Base-by-base conservation (phyloP, 1,139 yeast genomes). In the Zygosaccharomyces sapae region DNA sequence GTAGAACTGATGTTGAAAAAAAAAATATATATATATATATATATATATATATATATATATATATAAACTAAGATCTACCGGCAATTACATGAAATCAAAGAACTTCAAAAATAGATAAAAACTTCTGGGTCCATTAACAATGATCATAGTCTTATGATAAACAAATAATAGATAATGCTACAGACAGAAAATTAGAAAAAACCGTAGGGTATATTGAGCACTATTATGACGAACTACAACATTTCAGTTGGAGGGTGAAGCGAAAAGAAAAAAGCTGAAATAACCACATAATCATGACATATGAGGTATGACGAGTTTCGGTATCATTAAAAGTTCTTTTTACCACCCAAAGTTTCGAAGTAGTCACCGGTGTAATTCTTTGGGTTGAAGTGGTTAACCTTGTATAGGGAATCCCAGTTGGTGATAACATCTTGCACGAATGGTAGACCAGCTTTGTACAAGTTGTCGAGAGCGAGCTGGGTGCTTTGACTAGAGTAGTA, bases 331-430 rank as follows among this genome's bases (percentile, higher is more conserved):
- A 47, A 49, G 40, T 45, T 47, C 34, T 36, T 49, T 19, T 54
- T 49, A n/a, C 69, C 69, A 10, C 69, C 69, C 19, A 80, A 71
- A 41, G 82, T 71, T 44, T 76, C 80, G 54, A 71, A 75, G 49
- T 77, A 72, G 59, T 81, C 86, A 49, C 86, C 86, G 47, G 79
- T 69, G 60, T 80, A 81, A 68, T 79, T 79, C 29, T 67, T 67
- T 16, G 83, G 70, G 44, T 67, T 63, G 53, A 62, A 70, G 49
- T 70, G 68, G 47, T 70, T 69, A 35, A 62, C 62, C 41, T 72
- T 71, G 65, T 80, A 79, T 13, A 70, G 63, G 9, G 60, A 49
- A 46, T 76, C 79, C 80, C 83, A 81, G 67, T 80, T 72, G 35
- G 57, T 57, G 37, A 81, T 51, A 38, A 81, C 70, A 56, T 81